A percentile compares a stretch with the other conserved stretches of the same genome.
Evolutionary conservation across 257 asterid genomes (phyloP).

Genomic region (Plantago elongata): DNA sequence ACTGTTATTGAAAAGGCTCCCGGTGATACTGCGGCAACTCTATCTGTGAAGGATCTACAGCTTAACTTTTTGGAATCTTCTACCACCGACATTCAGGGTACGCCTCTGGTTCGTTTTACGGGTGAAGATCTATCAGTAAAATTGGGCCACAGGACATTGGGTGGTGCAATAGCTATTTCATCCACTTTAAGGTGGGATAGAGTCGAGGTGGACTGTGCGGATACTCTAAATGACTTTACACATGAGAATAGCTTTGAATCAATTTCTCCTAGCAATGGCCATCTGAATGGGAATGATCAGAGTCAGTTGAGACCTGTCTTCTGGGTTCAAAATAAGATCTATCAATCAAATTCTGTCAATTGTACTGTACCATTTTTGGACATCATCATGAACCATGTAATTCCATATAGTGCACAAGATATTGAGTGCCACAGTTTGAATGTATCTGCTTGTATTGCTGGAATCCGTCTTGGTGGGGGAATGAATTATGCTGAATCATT

Average conservation of each 20-base stretch:
- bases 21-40: slow-evolving; percentile 75
- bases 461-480: slow-evolving; percentile 97
- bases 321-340: slow-evolving; percentile 72
- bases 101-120: slow-evolving; percentile 68
- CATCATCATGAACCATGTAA: slow-evolving; percentile 61
- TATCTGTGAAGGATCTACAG: slow-evolving; percentile 61
- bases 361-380: slow-evolving; percentile 61
- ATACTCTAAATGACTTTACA: slow-evolving; percentile 37
- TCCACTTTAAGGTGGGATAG: slow-evolving; percentile 81
- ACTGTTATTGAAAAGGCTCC: slow-evolving; percentile 59
- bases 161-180: slow-evolving; percentile 91
- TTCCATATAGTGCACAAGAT: slow-evolving; percentile 79
- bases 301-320: slow-evolving; percentile 69
- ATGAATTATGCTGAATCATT: slow-evolving; percentile 85
- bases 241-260: slow-evolving; percentile 32
- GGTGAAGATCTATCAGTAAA: slow-evolving; percentile 68
- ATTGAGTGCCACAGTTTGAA: slow-evolving; percentile 75
- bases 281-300: slow-evolving; percentile 33
- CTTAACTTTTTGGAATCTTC: slow-evolving; percentile 77
- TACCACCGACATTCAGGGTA: slow-evolving; percentile 40
- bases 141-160: slow-evolving; percentile 80
- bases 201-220: slow-evolving; percentile 76
- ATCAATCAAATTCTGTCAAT: slow-evolving; percentile 31
- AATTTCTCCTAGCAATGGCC: slow-evolving; percentile 23
- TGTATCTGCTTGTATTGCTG: slow-evolving; percentile 77